phyloP scores from a whole-genome alignment of 805 yeast genomes.

The Tetrapisispora iriomotensis region DNA sequence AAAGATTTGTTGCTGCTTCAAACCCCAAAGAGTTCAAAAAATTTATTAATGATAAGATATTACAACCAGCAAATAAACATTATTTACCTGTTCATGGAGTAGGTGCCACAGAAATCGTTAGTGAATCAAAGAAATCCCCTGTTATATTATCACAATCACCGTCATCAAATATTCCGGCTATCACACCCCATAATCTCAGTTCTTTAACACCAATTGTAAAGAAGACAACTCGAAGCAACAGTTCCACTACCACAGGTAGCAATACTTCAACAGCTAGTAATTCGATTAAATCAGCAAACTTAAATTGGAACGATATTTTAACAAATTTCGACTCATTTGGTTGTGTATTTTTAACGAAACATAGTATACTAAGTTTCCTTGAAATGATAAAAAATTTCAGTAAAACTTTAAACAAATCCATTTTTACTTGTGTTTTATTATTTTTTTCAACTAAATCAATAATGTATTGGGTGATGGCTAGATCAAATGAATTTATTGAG shows the following conservation, averaged over 20 bases:
- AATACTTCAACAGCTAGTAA: no score
- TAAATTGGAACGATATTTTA: constrained; percentile 6
- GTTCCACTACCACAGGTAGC: no score
- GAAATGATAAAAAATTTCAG: constrained; percentile 32
- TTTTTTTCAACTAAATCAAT: constrained; percentile 39
- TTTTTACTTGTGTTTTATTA: constrained; percentile 38
- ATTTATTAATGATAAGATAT: background rate
- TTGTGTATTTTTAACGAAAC: constrained; percentile 33
- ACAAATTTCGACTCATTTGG: constrained; percentile 37
- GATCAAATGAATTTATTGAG: constrained; percentile 37
- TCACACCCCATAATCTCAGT: no score
- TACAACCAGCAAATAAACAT: background rate
- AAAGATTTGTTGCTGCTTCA: constrained; percentile 39
- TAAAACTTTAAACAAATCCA: constrained; percentile 32
- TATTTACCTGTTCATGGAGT: background rate
- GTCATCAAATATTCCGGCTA: no score
- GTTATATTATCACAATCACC: no score
- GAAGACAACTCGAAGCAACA: no score
- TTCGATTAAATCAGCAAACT: background rate
- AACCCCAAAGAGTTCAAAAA: constrained; percentile 35
- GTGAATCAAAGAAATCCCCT: no score
- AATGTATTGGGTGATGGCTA: constrained; percentile 40
- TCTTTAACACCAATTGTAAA: no score
- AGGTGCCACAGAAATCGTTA: no score
- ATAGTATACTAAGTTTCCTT: constrained; percentile 31